Evolutionary conservation across 2,329 filamentous ascomycete species (phyloP).

Genomic region (Neophaeococcomyces aloes): DNA sequence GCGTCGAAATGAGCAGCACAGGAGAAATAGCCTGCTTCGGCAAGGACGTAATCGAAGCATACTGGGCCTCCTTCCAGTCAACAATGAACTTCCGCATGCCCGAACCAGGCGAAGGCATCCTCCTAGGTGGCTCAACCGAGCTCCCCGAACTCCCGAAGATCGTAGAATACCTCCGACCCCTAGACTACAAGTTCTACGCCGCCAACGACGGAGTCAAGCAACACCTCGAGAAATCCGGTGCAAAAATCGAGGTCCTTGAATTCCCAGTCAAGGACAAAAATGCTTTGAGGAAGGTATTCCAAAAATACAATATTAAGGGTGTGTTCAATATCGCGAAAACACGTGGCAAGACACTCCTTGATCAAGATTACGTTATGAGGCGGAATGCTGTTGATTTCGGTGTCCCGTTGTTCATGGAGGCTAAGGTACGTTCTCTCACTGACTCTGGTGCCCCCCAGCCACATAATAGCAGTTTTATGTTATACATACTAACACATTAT

Average conservation of each 20-base stretch:
- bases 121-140: constrained; percentile 79
- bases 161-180: constrained; percentile 74
- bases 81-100: constrained; percentile 99
- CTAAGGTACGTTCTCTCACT: constrained; percentile 56
- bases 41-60: constrained; percentile 88
- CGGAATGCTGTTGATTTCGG: constrained; percentile 97
- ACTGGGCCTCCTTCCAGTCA: constrained; percentile 92
- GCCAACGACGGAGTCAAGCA: constrained; percentile 71
- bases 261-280: constrained; percentile 96
- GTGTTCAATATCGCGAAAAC: constrained; percentile 87
- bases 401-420: constrained; percentile 96
- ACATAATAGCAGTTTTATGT: not conserved
- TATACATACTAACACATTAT: constrained; percentile 25
- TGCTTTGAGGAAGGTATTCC: constrained; percentile 83
- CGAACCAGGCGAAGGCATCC: constrained; percentile 84
- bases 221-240: constrained; percentile 53
- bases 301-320: constrained; percentile 92
- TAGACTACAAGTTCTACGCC: constrained; percentile 90
- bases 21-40: constrained; percentile 99
- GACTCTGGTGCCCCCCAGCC: no score
- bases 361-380: constrained; percentile 97
- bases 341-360: constrained; percentile 70
- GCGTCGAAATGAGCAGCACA: constrained; percentile 93
- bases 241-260: constrained; percentile 74
- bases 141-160: constrained; percentile 62